These are phyloP conservation scores for Penicillium concentricum DNA, from an alignment of 2,329 filamentous ascomycete genomes.

Conservation along the genomic window DNA sequence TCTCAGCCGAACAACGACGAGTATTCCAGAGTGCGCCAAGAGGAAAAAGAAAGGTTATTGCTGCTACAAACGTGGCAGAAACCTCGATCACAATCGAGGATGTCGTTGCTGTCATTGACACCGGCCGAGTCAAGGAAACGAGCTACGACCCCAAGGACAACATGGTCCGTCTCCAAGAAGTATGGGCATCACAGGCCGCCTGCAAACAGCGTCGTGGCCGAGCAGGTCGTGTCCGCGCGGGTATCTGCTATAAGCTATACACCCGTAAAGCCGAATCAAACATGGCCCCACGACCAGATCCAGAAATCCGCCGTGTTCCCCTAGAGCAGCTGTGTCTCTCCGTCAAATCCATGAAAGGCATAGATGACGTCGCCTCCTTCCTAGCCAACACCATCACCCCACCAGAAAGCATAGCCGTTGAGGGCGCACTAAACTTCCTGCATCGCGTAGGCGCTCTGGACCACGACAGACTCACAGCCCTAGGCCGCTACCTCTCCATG, in stretches of 20 bases:
- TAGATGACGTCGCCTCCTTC: slow-evolving; percentile 76
- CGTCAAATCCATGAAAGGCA: slow-evolving; percentile 85
- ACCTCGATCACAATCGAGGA: slow-evolving; percentile 99
- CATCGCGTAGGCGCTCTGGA: slow-evolving; percentile 85
- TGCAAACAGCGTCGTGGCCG: slow-evolving; percentile 92
- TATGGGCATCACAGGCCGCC: slow-evolving; percentile 89
- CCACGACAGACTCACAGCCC: slow-evolving; percentile 79
- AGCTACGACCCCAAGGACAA: slow-evolving; percentile 89
- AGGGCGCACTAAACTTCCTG: slow-evolving; percentile 76
- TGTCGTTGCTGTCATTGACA: slow-evolving; percentile 93
- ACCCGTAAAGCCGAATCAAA: slow-evolving; percentile 77
- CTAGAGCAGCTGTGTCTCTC: slow-evolving; percentile 92
- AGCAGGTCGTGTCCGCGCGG: slow-evolving; percentile 87
- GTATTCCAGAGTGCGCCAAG: slow-evolving; percentile 76
- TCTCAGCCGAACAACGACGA: slow-evolving; percentile 80
- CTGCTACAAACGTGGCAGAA: slow-evolving; percentile 95
- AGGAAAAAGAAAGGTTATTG: slow-evolving; percentile 87
- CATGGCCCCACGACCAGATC: slow-evolving; percentile 86
- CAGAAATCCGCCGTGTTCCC: slow-evolving; percentile 89
- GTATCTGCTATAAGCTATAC: slow-evolving; percentile 93
- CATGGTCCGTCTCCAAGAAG: slow-evolving; percentile 91
- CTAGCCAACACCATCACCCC: slow-evolving; percentile 85
- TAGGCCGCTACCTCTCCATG: slow-evolving; percentile 90
- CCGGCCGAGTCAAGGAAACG: slow-evolving; percentile 92
- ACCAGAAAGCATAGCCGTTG: slow-evolving; percentile 79